Percentiles rank a stretch among this genome's conserved stretches.
These are phyloP conservation scores for Scheffersomyces stambukii DNA, from an alignment of 1,139 yeast species.

Conservation along the genomic window DNA sequence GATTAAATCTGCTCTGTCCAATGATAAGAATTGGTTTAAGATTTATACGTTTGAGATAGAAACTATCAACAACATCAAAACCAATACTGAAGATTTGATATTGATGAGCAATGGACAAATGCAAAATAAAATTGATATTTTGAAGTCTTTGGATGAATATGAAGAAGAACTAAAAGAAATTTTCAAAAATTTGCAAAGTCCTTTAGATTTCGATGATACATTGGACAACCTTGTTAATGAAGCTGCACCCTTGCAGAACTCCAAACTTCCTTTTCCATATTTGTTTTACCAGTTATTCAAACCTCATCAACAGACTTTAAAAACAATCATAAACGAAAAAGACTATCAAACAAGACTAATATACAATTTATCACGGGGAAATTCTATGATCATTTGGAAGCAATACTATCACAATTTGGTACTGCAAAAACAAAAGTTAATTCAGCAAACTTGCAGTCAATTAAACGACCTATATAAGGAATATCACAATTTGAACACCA, in stretches of 20 bases:
- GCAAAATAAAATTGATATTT: constrained; percentile 15
- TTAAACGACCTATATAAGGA: constrained; percentile 24
- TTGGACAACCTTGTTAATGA: constrained; percentile 10
- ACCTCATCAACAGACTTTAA: constrained; percentile 22
- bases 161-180: constrained; percentile 27
- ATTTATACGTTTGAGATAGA: constrained; percentile 32
- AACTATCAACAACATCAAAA: constrained; percentile 28
- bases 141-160: constrained; percentile 22
- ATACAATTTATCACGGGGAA: constrained; percentile 18
- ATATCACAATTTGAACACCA: constrained; percentile 19
- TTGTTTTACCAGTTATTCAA: constrained; percentile 24
- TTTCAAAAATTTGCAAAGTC: constrained; percentile 28
- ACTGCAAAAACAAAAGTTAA: constrained; percentile 18
- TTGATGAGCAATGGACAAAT: constrained; percentile 15
- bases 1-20: constrained; percentile 23
- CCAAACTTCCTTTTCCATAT: constrained; percentile 26
- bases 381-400: constrained; percentile 31
- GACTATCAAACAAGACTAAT: constrained; percentile 26
- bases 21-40: constrained; percentile 34
- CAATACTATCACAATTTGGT: constrained; percentile 24
- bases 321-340: constrained; percentile 25
- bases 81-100: constrained; percentile 30
- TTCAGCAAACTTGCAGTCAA: constrained; percentile 21
- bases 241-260: constrained; percentile 5
- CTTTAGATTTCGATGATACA: constrained; percentile 29